phyloP scores from a whole-genome alignment of 768 basidiomycete genomes.

The Rhizopogon rudus region DNA sequence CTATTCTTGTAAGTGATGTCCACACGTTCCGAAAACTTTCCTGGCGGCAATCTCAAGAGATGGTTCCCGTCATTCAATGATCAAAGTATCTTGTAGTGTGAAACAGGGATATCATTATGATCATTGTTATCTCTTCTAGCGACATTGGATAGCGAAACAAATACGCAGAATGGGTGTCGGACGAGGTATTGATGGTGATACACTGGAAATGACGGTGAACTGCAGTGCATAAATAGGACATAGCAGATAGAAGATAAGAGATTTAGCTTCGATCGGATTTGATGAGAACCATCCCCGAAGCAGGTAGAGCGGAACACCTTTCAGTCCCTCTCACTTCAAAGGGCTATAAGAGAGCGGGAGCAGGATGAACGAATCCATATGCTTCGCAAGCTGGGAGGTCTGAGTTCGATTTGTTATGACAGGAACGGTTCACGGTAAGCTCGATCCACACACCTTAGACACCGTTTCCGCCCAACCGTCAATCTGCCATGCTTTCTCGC shows the following conservation, averaged over 20 bases:
- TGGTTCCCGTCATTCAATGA: too few relatives aligned
- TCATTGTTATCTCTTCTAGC: not conserved
- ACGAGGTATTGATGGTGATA: not conserved
- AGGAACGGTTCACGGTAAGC: not conserved
- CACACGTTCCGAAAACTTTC: not conserved
- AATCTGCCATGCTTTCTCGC: conserved; percentile 90
- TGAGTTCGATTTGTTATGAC: conserved; percentile 24
- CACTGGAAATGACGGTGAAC: not conserved
- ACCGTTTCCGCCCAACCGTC: conserved; percentile 97
- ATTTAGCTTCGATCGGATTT: conserved; percentile 1
- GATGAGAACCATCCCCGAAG: not conserved
- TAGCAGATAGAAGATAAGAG: not conserved
- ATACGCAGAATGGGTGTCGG: not conserved
- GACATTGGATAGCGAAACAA: not conserved
- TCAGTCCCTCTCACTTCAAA: conserved; percentile 48
- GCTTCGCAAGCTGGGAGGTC: conserved; percentile 84
- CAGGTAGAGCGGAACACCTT: conserved; percentile 1
- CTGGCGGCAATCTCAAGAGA: not conserved
- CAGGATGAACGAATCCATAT: conserved; percentile 86
- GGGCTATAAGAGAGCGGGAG: conserved; percentile 79
- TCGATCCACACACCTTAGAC: conserved; percentile 56
- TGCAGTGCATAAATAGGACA: not conserved
- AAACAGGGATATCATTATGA: not conserved
- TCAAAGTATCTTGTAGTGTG: too few relatives aligned
- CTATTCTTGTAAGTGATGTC: not conserved